A percentile compares a stretch with the other conserved stretches of the same genome.
These are phyloP conservation scores for Talaromyces sp. DNA, from an alignment of 2,329 filamentous ascomycete species.

Conservation along the genomic window DNA sequence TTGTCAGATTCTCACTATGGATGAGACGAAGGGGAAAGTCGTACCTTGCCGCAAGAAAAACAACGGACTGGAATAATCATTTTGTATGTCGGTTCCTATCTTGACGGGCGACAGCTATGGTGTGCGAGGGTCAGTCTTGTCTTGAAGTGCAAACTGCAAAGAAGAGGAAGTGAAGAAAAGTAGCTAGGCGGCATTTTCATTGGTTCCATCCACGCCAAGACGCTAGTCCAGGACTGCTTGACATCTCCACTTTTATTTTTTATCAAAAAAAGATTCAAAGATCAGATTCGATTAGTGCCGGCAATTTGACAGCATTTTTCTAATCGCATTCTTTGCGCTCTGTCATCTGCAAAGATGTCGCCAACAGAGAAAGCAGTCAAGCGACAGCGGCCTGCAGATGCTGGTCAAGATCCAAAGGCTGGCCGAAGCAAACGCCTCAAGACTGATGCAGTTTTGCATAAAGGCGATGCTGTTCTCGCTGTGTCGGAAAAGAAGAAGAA, in stretches of 20 bases:
- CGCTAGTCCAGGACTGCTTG: conserved; percentile 8
- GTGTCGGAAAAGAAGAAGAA: background rate
- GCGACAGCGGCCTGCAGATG: conserved; percentile 15
- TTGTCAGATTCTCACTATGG: conserved; percentile 12
- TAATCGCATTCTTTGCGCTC: background rate
- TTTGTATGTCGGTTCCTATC: background rate
- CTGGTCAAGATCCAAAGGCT: conserved; percentile 3
- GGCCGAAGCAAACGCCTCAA: conserved; percentile 14
- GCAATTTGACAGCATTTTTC: background rate
- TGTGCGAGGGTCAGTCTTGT: background rate
- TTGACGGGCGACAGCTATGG: background rate
- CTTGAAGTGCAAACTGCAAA: background rate
- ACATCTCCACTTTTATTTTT: conserved; percentile 16
- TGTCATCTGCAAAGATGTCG: conserved; percentile 5
- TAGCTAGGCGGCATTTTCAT: background rate
- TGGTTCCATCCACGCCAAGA: background rate
- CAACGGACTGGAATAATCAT: conserved; percentile 99
- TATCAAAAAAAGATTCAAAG: conserved; percentile 7
- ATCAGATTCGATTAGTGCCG: background rate
- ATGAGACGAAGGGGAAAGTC: background rate
- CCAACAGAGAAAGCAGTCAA: conserved; percentile 7
- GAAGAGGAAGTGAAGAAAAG: conserved; percentile 1
- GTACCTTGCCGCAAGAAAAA: conserved; percentile 98
- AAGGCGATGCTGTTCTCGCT: background rate
- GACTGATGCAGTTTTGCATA: conserved; percentile 7